phyloP scores from a whole-genome alignment of 495 filamentous ascomycete genomes.

The Penicillium egyptiacum region DNA sequence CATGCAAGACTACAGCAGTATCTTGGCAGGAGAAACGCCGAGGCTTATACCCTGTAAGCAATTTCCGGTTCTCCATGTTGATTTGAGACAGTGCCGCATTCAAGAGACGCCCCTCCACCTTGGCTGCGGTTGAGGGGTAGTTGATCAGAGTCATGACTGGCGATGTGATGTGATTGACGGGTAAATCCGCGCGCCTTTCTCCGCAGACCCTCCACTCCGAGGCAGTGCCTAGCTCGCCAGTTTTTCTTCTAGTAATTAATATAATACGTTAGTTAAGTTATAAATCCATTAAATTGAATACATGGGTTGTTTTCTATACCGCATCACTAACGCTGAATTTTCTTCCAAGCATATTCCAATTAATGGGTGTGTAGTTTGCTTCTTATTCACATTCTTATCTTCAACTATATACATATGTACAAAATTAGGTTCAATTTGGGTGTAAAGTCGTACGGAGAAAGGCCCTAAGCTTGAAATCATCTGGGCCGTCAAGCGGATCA shows the following conservation, averaged over 20 bases:
- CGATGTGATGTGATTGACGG: slow-evolving; percentile 24
- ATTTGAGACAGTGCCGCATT: background rate
- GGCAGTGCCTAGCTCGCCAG: background rate
- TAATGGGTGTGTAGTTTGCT: background rate
- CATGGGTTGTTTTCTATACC: too few relatives aligned
- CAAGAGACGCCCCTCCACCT: background rate
- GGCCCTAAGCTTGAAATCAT: too few relatives aligned
- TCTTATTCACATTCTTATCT: background rate
- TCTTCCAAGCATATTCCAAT: too few relatives aligned
- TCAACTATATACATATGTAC: background rate
- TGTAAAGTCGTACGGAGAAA: too few relatives aligned
- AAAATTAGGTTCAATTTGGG: background rate
- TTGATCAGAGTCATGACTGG: background rate
- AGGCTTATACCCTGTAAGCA: background rate
- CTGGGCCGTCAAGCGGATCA: background rate
- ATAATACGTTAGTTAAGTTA: too few relatives aligned
- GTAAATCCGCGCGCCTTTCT: slow-evolving; percentile 16
- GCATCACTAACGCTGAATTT: too few relatives aligned
- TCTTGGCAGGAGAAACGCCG: background rate
- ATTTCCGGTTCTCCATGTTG: background rate
- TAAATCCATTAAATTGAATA: too few relatives aligned
- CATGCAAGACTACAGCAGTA: background rate
- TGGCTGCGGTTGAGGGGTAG: slow-evolving; percentile 6
- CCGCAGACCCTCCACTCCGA: slow-evolving; percentile 22
- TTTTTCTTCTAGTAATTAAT: too few relatives aligned